Evolutionary conservation across 1,284 basidiomycete species (phyloP), one percentile per base, ranked within the genome.

Genomic region (Rhodotorula sp.): DNA sequence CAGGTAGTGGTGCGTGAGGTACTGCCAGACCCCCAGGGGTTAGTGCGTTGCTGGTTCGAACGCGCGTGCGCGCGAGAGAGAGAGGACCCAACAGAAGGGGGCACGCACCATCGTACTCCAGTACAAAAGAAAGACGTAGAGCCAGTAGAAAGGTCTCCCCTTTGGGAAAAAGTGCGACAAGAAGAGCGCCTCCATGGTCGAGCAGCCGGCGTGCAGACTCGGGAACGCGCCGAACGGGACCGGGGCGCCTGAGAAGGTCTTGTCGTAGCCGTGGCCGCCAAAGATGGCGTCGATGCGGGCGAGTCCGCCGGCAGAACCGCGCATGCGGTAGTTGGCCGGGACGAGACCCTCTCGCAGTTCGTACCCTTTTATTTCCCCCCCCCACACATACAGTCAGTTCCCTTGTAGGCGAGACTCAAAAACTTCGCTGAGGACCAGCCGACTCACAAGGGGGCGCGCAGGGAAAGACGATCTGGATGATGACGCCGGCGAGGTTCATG

Each of bases 201-300:
- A 93, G 79, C 88, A 90, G 7, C 88, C 95, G 0, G 94, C 89
- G 80, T 99, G 97, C 43, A 99, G 86, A 8, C 90, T 92, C 0
- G 97, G 97, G 82, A 98, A 98, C 2, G 96, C 96, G 43, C 97
- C 96, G 79, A 99, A 99, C 14, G 97, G 91, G 76, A 99, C 87
- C 0, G 97, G 96, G 0, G 95, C 91, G 78, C 88, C 88, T 64
- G 90, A 89, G 79, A 98, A 99, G n/a, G 87, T 87, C 72, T 85
- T 84, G 29, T 90, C 90, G 84, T 99, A 98, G 6, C 88, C 89
- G 58, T 87, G 84, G 0, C 87, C 85, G 76, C 90, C 87, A 82
- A 99, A 93, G 59, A 98, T 85, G 34, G 87, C 87, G 82, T 98
- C 96, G 76, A 99, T 98, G 65, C 96, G 89, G 18, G 90, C 89